These are phyloP conservation scores for Phytophthora constricta DNA, from an alignment of 352 stramenopile genomes.

Conservation along the genomic window DNA sequence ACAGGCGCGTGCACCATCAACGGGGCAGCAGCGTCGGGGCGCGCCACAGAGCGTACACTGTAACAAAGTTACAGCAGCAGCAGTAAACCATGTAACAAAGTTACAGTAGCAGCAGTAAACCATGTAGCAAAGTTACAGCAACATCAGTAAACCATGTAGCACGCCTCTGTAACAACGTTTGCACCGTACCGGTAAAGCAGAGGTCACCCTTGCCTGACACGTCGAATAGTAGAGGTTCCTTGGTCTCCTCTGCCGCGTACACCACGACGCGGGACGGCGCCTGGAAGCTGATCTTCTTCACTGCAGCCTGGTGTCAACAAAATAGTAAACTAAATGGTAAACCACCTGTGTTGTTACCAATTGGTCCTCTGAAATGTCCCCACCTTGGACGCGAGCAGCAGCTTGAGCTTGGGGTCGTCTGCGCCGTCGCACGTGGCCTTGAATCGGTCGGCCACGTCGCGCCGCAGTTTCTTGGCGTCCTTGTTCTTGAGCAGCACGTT, in stretches of 20 bases:
- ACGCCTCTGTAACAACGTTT: neutral
- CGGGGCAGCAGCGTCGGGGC: constrained; percentile 52
- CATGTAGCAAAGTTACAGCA: neutral
- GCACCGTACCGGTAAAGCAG: constrained; percentile 42
- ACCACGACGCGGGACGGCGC: constrained; percentile 77
- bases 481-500: constrained; percentile 87
- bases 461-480: constrained; percentile 86
- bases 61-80: neutral
- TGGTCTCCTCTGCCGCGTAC: constrained; percentile 61
- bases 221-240: constrained; percentile 80
- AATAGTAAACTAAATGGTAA: neutral
- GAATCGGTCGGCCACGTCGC: constrained; percentile 56
- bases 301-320: constrained; percentile 30
- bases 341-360: neutral
- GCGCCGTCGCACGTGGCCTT: constrained; percentile 27
- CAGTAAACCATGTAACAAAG: neutral
- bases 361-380: neutral
- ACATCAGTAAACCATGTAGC: neutral
- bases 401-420: constrained; percentile 47
- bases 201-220: constrained; percentile 72
- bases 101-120: neutral
- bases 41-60: constrained; percentile 78
- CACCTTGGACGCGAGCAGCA: constrained; percentile 59
- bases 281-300: constrained; percentile 85
- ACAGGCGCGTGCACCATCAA: constrained; percentile 79